Base-by-base conservation (phyloP, 345 rosid species). In the Conringia planisiliqua region DNA sequence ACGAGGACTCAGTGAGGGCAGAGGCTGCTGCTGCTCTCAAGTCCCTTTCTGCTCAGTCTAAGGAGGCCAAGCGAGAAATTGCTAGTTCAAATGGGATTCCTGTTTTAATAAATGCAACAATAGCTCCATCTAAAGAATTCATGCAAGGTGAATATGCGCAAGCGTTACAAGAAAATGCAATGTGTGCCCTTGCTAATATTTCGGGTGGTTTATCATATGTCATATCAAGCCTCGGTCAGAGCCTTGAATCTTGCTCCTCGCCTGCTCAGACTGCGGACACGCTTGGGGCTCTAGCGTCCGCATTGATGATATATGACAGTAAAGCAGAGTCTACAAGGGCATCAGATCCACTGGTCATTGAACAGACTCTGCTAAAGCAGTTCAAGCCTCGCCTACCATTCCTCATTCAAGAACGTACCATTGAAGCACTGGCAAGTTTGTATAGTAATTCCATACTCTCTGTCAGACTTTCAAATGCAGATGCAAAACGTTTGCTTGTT, bases 61-160 rank as follows among this genome's bases (percentile, higher is more conserved):
- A 92, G 83, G 99, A 92, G 79, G 98, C 99, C 38, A 88, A 96
- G 78, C 79, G 79, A 56, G 96, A 96, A 74, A 89, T 96, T 46
- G 98, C 98, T 55, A 87, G 81, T 78, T 80, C 86, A 47, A 90
- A 90, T 70, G 99, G 99, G 46, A 96, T 96, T 72, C 98, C 99
- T 33, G 86, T 85, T 66, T 79, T 96, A 56, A 96, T 96, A 71
- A 96, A 89, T 78, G 99, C 98, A 51, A 96, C 99, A 65, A 96
- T 96, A 73, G 97, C 99, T 81, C 98, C 99, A 18, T 96, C 98
- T 0, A 96, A 96, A 85, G 98, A 96, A 82, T 96, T 90, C 77
- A 96, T 96, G 99, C 98, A 90, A 82, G 99, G 98, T 33, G 99
- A 96, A 83, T 71, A 85, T 77, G 99, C 96, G 38, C 99, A 96